A percentile compares a stretch with the other conserved stretches of the same genome.
Conservation (phyloP, 2,329 filamentous ascomycete genomes). For the Fusarium bactridioides region DNA sequence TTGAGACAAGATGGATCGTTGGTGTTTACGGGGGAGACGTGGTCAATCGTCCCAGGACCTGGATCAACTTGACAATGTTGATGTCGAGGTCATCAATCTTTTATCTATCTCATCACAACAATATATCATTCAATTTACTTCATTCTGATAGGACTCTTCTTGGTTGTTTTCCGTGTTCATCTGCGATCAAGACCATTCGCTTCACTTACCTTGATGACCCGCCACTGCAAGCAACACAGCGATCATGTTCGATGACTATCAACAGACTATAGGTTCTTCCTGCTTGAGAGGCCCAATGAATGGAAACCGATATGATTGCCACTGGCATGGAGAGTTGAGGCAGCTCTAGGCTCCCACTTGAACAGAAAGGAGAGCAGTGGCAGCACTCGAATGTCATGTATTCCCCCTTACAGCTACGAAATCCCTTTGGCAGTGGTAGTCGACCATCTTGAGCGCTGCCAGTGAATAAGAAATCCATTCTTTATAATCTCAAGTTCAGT, state of each 20-base stretch:
- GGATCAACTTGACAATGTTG: neutral
- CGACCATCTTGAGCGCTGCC: neutral
- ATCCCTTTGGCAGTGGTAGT: neutral
- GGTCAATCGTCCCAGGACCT: constrained; percentile 19
- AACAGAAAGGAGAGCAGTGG: neutral
- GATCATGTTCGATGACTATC: neutral
- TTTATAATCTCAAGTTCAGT: neutral
- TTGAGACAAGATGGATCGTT: constrained; percentile 35
- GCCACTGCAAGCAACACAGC: neutral
- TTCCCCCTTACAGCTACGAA: neutral
- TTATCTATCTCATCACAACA: no score
- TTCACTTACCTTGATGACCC: no score
- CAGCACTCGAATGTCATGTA: neutral
- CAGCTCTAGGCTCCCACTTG: neutral
- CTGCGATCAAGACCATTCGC: neutral
- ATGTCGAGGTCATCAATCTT: neutral
- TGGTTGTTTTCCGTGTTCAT: neutral
- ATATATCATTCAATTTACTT: no score
- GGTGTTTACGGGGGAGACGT: constrained; percentile 26
- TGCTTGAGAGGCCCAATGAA: fast-evolving
- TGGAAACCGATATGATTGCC: fast-evolving
- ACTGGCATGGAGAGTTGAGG: neutral
- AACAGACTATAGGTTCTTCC: neutral
- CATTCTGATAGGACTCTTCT: no score
- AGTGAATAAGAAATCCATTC: neutral